Evolutionary conservation across 2,329 filamentous ascomycete genomes (phyloP).

Genomic region (Rutstroemia sydowiana): DNA sequence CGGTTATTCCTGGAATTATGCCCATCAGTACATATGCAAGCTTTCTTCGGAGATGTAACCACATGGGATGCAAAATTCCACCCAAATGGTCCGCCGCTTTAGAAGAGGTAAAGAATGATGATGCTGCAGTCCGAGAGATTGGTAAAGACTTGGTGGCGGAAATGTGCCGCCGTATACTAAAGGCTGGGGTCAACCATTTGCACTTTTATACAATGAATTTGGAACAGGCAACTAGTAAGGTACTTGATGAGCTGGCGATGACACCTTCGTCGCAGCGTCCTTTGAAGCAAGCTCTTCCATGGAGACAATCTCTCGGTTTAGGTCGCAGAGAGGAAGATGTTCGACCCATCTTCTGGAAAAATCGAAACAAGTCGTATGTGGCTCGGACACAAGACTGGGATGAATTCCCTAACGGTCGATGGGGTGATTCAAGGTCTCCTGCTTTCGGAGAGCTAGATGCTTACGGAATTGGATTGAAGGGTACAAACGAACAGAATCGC

Average conservation of each 20-base stretch:
- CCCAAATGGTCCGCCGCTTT: slow-evolving; percentile 71
- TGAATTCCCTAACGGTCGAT: slow-evolving; percentile 96
- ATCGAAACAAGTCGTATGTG: slow-evolving; percentile 92
- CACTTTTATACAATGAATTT: slow-evolving; percentile 99
- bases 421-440: slow-evolving; percentile 94
- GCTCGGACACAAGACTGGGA: slow-evolving; percentile 97
- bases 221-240: slow-evolving; percentile 86
- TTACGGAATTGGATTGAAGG: slow-evolving; percentile 88
- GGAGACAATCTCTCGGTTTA: slow-evolving; percentile 88
- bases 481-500: slow-evolving; percentile 91
- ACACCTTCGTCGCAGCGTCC: slow-evolving; percentile 71
- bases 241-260: slow-evolving; percentile 82
- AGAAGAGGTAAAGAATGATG: slow-evolving; percentile 94
- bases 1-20: slow-evolving; percentile 84
- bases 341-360: slow-evolving; percentile 97
- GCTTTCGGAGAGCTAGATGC: slow-evolving; percentile 93
- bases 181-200: slow-evolving; percentile 75
- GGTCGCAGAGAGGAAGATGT: slow-evolving; percentile 90
- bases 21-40: slow-evolving; percentile 92
- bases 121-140: slow-evolving; percentile 82
- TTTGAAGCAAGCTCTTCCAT: slow-evolving; percentile 83
- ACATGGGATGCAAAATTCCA: slow-evolving; percentile 83
- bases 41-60: slow-evolving; percentile 82
- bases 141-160: slow-evolving; percentile 82
- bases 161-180: slow-evolving; percentile 80